These are phyloP conservation scores for Hordeum marinum DNA, from an alignment of 176 grass and related monocot species.

Conservation along the genomic window DNA sequence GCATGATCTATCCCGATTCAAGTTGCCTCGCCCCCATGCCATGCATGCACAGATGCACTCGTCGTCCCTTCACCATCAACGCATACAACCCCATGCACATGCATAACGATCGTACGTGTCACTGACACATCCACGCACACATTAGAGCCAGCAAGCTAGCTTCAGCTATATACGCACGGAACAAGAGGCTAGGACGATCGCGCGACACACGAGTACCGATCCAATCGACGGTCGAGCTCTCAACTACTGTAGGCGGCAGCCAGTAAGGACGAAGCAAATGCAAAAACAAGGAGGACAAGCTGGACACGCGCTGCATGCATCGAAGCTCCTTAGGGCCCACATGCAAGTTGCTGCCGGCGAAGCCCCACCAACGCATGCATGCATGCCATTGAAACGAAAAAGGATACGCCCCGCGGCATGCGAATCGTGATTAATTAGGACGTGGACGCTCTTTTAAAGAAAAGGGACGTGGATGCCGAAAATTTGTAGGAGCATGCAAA, in stretches of 20 bases:
- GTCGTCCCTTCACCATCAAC: background rate
- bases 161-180: background rate
- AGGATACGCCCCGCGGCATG: background rate
- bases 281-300: background rate
- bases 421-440: background rate
- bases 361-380: constrained; percentile 6
- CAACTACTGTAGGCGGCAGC: constrained; percentile 15
- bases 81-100: background rate
- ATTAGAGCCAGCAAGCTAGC: background rate
- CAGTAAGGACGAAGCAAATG: constrained; percentile 32
- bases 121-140: background rate
- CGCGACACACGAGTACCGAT: background rate
- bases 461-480: no score
- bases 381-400: constrained; percentile 13
- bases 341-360: constrained; percentile 8
- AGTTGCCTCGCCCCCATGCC: background rate
- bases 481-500: no score
- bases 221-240: background rate
- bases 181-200: background rate
- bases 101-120: background rate
- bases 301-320: constrained; percentile 1
- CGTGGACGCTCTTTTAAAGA: no score
- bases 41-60: background rate
- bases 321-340: constrained; percentile 13
- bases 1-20: background rate